Conservation (phyloP, 495 filamentous ascomycete species). For the Polyplosphaeria fusca region DNA sequence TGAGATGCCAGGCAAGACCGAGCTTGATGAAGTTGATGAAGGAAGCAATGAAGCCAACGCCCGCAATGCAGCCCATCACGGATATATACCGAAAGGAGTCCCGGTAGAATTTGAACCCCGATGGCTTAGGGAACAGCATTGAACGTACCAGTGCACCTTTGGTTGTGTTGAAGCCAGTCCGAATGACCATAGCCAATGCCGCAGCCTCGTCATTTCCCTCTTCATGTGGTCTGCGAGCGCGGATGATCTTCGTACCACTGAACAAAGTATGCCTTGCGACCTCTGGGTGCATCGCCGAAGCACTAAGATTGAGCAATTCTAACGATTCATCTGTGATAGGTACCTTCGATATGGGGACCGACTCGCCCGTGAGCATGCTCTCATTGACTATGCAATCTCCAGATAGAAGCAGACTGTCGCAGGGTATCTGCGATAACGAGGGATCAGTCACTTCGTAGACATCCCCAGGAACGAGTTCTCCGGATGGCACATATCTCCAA, state of each 20-base stretch:
- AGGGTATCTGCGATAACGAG: slow-evolving; percentile 86
- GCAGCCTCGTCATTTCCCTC: slow-evolving; percentile 83
- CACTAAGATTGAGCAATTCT: slow-evolving; percentile 65
- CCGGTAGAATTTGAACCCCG: slow-evolving; percentile 95
- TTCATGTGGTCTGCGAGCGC: slow-evolving; percentile 83
- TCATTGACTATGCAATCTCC: slow-evolving; percentile 99
- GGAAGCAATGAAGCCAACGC: slow-evolving; percentile 82
- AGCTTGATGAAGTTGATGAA: slow-evolving; percentile 90
- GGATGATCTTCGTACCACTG: slow-evolving; percentile 90
- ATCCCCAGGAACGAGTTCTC: slow-evolving; percentile 90
- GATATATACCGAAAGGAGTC: slow-evolving; percentile 98
- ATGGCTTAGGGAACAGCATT: slow-evolving; percentile 98
- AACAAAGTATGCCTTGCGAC: slow-evolving; percentile 88
- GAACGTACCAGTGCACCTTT: slow-evolving; percentile 95
- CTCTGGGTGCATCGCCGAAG: slow-evolving; percentile 73
- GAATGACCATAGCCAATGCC: slow-evolving; percentile 83
- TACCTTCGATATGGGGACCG: slow-evolving; percentile 90
- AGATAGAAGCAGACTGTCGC: slow-evolving; percentile 85
- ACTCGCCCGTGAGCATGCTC: slow-evolving; percentile 98
- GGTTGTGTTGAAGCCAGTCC: slow-evolving; percentile 95
- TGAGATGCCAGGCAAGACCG: slow-evolving; percentile 78
- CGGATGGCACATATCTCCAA: slow-evolving; percentile 83
- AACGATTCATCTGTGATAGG: slow-evolving; percentile 83
- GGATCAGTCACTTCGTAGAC: slow-evolving; percentile 97
- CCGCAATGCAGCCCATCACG: slow-evolving; percentile 89